Evolutionary conservation across 192 early-diverging fungal species (phyloP), one percentile per base, ranked within the genome.

Genomic region (Chytriomyces sp.): DNA sequence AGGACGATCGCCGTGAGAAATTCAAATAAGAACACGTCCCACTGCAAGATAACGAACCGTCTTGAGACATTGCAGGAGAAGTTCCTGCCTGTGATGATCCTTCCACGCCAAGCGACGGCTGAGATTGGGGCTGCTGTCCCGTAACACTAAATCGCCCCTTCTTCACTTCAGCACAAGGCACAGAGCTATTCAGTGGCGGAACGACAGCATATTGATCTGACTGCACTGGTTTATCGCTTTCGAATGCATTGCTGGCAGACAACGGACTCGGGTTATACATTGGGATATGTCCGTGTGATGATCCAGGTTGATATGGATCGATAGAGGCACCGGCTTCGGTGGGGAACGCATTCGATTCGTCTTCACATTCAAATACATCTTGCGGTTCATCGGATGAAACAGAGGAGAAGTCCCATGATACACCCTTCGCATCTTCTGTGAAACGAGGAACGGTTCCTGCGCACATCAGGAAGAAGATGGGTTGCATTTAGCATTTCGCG

Each of bases 71-170:
- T 5, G 67, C 24, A 47, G 46, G 26, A 48, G 67, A 69, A 46
- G 43, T 35, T 28, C n/a, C 28, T 24, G 26, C 5, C 45, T n/a
- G 43, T 16, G 26, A 20, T 11, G 64, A 16, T 2, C 13, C 16
- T 11, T 43, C 24, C 1, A 16, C 26, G 18, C 24, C 64, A 13
- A 28, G 16, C 16, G 18, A 11, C 64, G 43, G 16, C 62, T 60
- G 64, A 50, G 48, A 68, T 43, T 47, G 43, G 20, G 10, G 63
- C 9, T 43, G 69, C 77, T 60, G 59, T 53, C 86, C 85, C 10
- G 79, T 88, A 50, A 94, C 90, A 81, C 89, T 90, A 63, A 94
- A 94, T 48, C 93, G 83, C n/a, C 93, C 93, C 63, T 92, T 94
- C 72, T 84, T 88, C 6, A 92, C 85, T 79, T 89, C 87, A 6